Conservation (phyloP, 2,329 filamentous ascomycete genomes). For the Xylaria multiplex region DNA sequence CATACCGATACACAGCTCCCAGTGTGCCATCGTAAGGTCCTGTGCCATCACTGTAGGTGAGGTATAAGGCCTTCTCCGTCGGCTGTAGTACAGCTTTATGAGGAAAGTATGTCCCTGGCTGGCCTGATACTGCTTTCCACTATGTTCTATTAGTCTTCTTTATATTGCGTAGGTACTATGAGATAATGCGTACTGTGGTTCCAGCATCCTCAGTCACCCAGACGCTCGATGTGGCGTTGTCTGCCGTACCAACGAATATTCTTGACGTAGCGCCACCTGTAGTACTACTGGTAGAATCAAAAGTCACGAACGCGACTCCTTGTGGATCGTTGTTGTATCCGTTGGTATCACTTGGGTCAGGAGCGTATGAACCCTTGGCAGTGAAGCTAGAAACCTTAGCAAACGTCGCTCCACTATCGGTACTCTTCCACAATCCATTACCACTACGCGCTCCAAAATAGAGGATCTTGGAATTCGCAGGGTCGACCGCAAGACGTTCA, state of each 20-base stretch:
- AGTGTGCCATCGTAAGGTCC: slow-evolving; percentile 67
- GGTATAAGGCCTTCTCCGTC: slow-evolving; percentile 62
- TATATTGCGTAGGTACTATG: neutral
- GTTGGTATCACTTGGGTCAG: slow-evolving; percentile 56
- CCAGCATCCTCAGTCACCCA: slow-evolving; percentile 66
- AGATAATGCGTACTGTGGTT: slow-evolving; percentile 48
- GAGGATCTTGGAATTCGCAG: slow-evolving; percentile 64
- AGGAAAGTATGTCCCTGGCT: slow-evolving; percentile 62
- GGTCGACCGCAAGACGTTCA: slow-evolving; percentile 67
- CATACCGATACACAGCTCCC: slow-evolving; percentile 65
- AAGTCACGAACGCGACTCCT: slow-evolving; percentile 64
- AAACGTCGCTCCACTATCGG: slow-evolving; percentile 65
- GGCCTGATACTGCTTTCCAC: slow-evolving; percentile 61
- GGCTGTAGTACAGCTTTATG: slow-evolving; percentile 64
- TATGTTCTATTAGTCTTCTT: slow-evolving; percentile 19
- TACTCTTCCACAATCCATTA: slow-evolving; percentile 68
- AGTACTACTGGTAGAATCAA: slow-evolving; percentile 61
- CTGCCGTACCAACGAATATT: slow-evolving; percentile 66
- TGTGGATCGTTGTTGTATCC: slow-evolving; percentile 59
- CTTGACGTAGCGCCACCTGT: slow-evolving; percentile 61
- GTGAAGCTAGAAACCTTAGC: slow-evolving; percentile 62
- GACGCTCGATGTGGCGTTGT: slow-evolving; percentile 62
- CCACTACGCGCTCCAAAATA: slow-evolving; percentile 69
- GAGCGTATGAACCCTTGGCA: slow-evolving; percentile 60
- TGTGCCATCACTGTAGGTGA: slow-evolving; percentile 64